phyloP scores from a whole-genome alignment of 2,329 filamentous ascomycete species.

The Aspergillus cejpii region DNA sequence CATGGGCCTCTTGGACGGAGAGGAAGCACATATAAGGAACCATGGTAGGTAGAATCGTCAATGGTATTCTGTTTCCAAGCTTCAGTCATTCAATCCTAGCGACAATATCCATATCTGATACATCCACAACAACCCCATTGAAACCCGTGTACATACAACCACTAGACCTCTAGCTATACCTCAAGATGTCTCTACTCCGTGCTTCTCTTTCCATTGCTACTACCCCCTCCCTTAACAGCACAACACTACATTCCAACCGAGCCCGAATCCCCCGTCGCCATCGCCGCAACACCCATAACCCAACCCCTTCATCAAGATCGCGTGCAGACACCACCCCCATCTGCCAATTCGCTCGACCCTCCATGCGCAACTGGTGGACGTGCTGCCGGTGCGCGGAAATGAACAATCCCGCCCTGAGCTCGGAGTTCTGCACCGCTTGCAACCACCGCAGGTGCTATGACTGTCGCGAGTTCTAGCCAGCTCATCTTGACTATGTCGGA shows the following conservation, averaged over 20 bases:
- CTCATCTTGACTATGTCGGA: not conserved
- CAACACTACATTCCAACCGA: not conserved
- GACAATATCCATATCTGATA: not conserved
- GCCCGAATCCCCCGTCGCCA: not conserved
- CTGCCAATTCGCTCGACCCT: not conserved
- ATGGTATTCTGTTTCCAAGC: not conserved
- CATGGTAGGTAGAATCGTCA: not conserved
- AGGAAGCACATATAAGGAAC: not conserved
- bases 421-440: conserved; percentile 17
- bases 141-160: not conserved
- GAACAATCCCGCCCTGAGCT: conserved; percentile 18
- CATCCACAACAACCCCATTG: not conserved
- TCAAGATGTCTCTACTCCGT: not conserved
- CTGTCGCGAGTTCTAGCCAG: not conserved
- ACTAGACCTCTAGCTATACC: not conserved
- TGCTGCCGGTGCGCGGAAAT: conserved; percentile 19
- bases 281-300: not conserved
- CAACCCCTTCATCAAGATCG: no score
- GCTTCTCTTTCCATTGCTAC: not conserved
- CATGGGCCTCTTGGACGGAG: not conserved
- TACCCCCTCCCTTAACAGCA: not conserved
- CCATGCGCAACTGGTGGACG: conserved; percentile 17
- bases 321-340: not conserved
- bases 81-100: not conserved
- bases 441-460: conserved; percentile 5